A percentile compares a stretch with the other conserved stretches of the same genome.
Evolutionary conservation across 2,329 filamentous ascomycete species (phyloP).

Genomic region (Daldinia eschscholtzii): DNA sequence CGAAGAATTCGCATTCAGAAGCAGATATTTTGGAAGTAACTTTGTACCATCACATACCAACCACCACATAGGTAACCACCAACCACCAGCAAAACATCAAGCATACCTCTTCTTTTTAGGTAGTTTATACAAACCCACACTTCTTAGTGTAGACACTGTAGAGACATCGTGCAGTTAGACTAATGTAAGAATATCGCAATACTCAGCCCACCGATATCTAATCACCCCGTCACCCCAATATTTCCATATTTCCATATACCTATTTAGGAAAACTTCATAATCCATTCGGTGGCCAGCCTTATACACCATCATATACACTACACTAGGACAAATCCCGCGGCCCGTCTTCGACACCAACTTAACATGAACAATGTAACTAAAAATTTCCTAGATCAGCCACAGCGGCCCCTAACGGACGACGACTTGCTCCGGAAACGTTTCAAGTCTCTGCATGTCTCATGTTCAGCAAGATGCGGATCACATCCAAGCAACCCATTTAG

Average conservation of each 20-base stretch:
- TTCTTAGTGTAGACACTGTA: too few species aligned
- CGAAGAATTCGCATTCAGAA: background rate
- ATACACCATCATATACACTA: background rate
- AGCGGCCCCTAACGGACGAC: slow-evolving; percentile 6
- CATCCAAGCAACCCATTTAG: background rate
- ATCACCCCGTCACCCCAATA: slow-evolving; percentile 4
- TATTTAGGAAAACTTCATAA: background rate
- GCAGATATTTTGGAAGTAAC: background rate
- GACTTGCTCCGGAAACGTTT: slow-evolving; percentile 35
- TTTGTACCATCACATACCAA: background rate
- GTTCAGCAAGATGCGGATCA: slow-evolving; percentile 19
- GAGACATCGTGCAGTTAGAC: background rate
- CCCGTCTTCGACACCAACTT: slow-evolving; percentile 1
- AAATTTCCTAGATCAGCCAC: slow-evolving; percentile 15
- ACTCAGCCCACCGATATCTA: background rate
- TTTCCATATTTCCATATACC: background rate
- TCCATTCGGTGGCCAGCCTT: slow-evolving; percentile 16
- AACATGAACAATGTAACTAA: slow-evolving; percentile 1
- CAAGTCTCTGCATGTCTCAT: slow-evolving; percentile 30
- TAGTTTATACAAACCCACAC: background rate
- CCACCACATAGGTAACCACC: too few species aligned
- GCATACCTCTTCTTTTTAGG: background rate
- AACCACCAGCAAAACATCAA: background rate
- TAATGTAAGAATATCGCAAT: background rate
- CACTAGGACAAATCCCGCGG: slow-evolving; percentile 1